phyloP scores from a whole-genome alignment of 2,329 filamentous ascomycete genomes.

The Penicillium hesseltinei region DNA sequence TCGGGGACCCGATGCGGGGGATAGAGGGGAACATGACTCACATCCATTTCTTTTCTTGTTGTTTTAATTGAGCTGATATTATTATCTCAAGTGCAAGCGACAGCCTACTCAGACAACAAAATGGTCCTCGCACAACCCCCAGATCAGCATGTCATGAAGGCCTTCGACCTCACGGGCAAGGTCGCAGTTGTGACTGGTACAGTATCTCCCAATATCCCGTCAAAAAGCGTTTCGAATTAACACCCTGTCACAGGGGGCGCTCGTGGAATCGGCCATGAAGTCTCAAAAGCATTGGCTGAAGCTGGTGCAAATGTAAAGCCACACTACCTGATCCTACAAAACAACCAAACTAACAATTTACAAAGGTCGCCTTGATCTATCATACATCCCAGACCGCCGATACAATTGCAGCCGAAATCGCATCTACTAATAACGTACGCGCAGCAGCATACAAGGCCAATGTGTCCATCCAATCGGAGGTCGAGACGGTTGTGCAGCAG shows the following conservation, averaged over 20 bases:
- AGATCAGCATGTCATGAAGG: conserved; percentile 21
- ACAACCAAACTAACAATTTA: background rate
- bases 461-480: conserved; percentile 30
- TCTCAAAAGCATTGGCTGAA: conserved; percentile 41
- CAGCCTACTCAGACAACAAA: background rate
- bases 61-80: background rate
- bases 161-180: conserved; percentile 25
- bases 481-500: conserved; percentile 33
- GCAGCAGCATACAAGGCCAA: conserved; percentile 37
- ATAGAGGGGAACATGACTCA: background rate
- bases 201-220: background rate
- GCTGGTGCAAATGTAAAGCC: conserved; percentile 39
- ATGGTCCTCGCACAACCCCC: conserved; percentile 26
- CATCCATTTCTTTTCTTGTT: background rate
- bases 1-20: conserved; percentile 8
- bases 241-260: conserved; percentile 24
- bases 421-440: conserved; percentile 26
- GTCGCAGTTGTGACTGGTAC: conserved; percentile 30
- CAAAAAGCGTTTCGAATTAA: background rate
- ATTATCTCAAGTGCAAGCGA: background rate
- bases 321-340: too few species aligned
- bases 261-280: conserved; percentile 40
- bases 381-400: conserved; percentile 28
- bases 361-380: conserved; percentile 34
- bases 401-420: conserved; percentile 27